Percentiles rank a stretch among this genome's conserved stretches.
These are phyloP conservation scores for Desmodesmus armatus DNA, from an alignment of 139 green algal genomes.

Conservation along the genomic window DNA sequence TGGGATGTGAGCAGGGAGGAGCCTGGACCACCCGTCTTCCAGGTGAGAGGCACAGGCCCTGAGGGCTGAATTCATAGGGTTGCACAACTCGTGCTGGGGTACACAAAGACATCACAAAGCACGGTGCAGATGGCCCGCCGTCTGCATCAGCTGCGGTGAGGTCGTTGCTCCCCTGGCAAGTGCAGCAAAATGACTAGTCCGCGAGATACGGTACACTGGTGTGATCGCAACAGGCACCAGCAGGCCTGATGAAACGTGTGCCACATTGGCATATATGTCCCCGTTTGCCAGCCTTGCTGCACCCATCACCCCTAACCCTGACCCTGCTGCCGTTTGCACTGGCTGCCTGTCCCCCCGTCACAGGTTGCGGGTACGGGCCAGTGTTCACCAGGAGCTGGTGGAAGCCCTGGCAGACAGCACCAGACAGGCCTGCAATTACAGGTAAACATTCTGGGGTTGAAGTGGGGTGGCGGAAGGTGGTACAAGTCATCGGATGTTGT, in stretches of 20 bases:
- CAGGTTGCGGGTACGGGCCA: conserved; percentile 55
- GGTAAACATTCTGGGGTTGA: too few relatives aligned
- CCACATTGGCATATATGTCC: too few relatives aligned
- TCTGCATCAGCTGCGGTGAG: neutral
- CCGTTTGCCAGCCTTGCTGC: too few relatives aligned
- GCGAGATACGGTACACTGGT: too few relatives aligned
- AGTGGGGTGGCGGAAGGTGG: too few relatives aligned
- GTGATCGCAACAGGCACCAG: too few relatives aligned
- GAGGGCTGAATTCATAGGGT: neutral
- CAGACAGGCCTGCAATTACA: conserved; percentile 40
- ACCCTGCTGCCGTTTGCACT: neutral
- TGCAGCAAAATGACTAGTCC: neutral
- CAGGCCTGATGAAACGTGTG: too few relatives aligned
- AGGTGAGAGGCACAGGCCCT: conserved; percentile 47
- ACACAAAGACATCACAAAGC: neutral
- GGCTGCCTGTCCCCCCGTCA: neutral
- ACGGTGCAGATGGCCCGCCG: neutral
- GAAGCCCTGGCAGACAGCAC: conserved; percentile 31
- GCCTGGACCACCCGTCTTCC: conserved; percentile 54
- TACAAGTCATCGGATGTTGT: too few relatives aligned
- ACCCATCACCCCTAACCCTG: too few relatives aligned
- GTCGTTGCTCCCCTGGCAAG: too few relatives aligned
- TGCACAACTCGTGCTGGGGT: neutral
- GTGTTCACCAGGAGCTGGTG: conserved; percentile 47
- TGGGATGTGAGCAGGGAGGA: conserved; percentile 51